Base-by-base conservation (phyloP, 345 rosid species). In the Pelargonium nanum region DNA sequence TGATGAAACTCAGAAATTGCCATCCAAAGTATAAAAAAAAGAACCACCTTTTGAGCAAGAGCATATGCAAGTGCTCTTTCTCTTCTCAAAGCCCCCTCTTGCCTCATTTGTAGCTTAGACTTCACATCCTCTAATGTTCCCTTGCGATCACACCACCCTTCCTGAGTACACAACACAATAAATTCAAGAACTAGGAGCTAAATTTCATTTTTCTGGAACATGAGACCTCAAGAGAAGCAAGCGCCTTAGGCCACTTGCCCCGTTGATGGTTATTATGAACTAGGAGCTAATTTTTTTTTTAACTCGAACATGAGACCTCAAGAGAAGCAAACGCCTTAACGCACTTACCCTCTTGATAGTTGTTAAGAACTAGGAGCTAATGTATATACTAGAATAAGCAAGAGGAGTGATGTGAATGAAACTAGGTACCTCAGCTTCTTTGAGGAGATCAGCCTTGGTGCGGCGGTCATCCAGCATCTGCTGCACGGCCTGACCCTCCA, bases 121-220 rank as follows among this genome's bases (percentile, higher is more conserved):
- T 84, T 89, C 1, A 93, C 68, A 72, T 87, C 91, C 50, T 82
- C 76, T 1, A 93, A 54, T n/a, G 99, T 93, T 15, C 99, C 96
- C 70, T 82, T 87, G 65, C 96, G 81, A 67, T 84, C 91, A 63
- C 99, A 93, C 99, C 99, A 93, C 6, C 97, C 94, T 75, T 85
- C 80, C 98, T 91, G 74, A 75, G 48, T 15, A 40, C 13, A 40
- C 48, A 40, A 40, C 15, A 34, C 0, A 1, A 40, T 3, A 40
- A 12, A 40, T 40, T 40, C 48, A 40, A 6, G n/a, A n/a, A n/a
- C n/a, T n/a, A n/a, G n/a, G n/a, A n/a, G n/a, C n/a, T n/a, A n/a
- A n/a, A n/a, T n/a, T n/a, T n/a, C n/a, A n/a, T n/a, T n/a, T n/a
- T n/a, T n/a, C n/a, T n/a, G n/a, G n/a, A n/a, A n/a, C n/a, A n/a